Conservation (phyloP, 1,284 basidiomycete genomes). For the Ceratorhiza oryzae-sativae region DNA sequence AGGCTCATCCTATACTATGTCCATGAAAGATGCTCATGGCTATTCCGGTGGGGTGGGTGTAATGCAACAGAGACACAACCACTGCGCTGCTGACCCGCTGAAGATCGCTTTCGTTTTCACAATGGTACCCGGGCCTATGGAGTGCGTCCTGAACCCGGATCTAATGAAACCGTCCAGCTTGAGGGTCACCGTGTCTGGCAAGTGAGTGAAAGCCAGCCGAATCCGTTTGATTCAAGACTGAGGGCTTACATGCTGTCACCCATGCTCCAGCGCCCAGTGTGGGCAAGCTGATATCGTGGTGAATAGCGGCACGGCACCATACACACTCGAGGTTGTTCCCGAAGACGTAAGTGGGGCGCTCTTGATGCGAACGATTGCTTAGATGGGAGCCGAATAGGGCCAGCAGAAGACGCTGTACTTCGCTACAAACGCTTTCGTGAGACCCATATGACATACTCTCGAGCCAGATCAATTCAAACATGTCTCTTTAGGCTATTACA, state of each 20-base stretch:
- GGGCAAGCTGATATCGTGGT: constrained; percentile 3
- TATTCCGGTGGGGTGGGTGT: constrained; percentile 18
- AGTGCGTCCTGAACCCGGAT: constrained; percentile 1
- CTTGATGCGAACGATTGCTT: not conserved
- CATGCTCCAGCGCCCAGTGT: constrained; percentile 5
- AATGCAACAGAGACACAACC: not conserved
- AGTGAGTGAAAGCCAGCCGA: not conserved
- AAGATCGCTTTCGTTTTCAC: constrained; percentile 3
- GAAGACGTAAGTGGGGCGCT: not conserved
- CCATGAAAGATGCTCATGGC: constrained; percentile 12
- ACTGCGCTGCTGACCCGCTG: not conserved
- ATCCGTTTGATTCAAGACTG: not conserved
- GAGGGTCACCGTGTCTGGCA: not conserved
- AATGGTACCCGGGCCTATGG: not conserved
- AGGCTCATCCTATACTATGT: constrained; percentile 6
- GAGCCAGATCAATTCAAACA: not conserved
- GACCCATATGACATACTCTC: not conserved
- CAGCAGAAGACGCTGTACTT: constrained; percentile 30
- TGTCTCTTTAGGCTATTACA: not conserved
- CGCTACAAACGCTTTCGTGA: constrained; percentile 15
- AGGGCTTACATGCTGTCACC: not conserved
- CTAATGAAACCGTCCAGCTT: constrained; percentile 7
- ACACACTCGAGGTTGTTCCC: constrained; percentile 18
- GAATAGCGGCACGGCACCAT: constrained; percentile 14
- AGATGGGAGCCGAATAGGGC: not conserved